Evolutionary conservation across 441 rosid genomes (phyloP).

Genomic region (Gossypium davidsonii): DNA sequence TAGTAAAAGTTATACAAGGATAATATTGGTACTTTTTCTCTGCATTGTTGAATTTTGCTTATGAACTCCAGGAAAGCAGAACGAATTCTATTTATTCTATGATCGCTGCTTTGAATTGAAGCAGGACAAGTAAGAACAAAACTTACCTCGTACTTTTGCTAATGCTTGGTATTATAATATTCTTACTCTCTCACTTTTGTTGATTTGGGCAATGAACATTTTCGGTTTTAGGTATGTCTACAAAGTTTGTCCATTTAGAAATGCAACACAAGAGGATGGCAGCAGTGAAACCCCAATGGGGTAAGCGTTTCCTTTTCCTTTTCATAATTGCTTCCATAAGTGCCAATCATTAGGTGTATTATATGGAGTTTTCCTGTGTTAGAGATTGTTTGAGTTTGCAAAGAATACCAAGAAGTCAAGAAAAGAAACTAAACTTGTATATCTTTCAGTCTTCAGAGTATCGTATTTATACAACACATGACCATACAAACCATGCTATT

Average conservation of each 20-base stretch:
- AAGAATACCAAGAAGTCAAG: too few relatives aligned
- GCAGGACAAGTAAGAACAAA: conserved; percentile 26
- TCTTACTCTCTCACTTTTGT: background rate
- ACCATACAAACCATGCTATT: too few relatives aligned
- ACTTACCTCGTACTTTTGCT: background rate
- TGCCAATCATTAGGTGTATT: background rate
- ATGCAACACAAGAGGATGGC: conserved; percentile 35
- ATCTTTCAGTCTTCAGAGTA: too few relatives aligned
- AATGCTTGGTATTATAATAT: background rate
- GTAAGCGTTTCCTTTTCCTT: conserved; percentile 16
- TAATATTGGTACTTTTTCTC: background rate
- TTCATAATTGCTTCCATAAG: background rate
- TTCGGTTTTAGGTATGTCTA: conserved; percentile 32
- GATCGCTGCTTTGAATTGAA: conserved; percentile 34
- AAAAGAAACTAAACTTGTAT: too few relatives aligned
- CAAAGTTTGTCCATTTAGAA: conserved; percentile 37
- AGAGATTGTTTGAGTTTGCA: background rate
- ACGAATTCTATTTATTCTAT: conserved; percentile 33
- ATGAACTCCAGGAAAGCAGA: conserved; percentile 28
- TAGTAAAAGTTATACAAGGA: background rate
- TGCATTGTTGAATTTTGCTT: background rate
- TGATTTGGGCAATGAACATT: background rate
- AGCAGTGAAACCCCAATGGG: conserved; percentile 24
- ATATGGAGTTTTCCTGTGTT: background rate
- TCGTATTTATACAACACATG: too few relatives aligned